These are phyloP conservation scores for Dillenia suffruticosa DNA, from an alignment of 164 flowering plant genomes.

Conservation along the genomic window DNA sequence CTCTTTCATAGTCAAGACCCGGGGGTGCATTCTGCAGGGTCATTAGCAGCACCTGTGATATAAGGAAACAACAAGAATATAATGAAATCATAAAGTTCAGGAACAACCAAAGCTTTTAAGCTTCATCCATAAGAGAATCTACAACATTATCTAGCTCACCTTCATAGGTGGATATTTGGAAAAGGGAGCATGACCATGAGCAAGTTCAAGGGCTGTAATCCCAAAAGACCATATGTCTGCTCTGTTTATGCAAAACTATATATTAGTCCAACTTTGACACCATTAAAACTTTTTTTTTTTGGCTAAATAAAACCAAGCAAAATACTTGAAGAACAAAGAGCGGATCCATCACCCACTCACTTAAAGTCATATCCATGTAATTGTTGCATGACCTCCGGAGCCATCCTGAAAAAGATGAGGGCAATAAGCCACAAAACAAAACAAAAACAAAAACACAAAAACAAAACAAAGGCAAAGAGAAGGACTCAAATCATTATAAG, in stretches of 20 bases:
- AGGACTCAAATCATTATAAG: constrained; percentile 3
- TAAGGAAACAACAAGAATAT: neutral
- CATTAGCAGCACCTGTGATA: constrained; percentile 85
- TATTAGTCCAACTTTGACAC: no score
- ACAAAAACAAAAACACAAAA: neutral
- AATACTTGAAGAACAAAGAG: neutral
- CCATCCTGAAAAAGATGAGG: constrained; percentile 65
- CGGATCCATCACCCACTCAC: constrained; percentile 39
- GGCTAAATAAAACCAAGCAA: neutral
- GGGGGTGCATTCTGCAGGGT: constrained; percentile 99
- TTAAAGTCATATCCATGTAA: constrained; percentile 95
- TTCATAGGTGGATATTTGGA: constrained; percentile 99
- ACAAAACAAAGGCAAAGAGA: neutral
- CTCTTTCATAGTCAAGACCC: constrained; percentile 95
- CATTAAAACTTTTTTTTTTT: no score
- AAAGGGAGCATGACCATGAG: constrained; percentile 99
- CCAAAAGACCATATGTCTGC: constrained; percentile 99
- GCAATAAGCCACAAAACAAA: neutral
- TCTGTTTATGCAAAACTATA: constrained; percentile 42
- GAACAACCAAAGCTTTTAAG: neutral
- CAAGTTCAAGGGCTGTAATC: constrained; percentile 97
- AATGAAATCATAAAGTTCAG: neutral
- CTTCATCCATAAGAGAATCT: neutral
- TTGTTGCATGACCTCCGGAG: constrained; percentile 99
- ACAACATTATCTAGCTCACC: constrained; percentile 26